Evolutionary conservation across 2,329 filamentous ascomycete species (phyloP).

Genomic region (Thielaviopsis populi): DNA sequence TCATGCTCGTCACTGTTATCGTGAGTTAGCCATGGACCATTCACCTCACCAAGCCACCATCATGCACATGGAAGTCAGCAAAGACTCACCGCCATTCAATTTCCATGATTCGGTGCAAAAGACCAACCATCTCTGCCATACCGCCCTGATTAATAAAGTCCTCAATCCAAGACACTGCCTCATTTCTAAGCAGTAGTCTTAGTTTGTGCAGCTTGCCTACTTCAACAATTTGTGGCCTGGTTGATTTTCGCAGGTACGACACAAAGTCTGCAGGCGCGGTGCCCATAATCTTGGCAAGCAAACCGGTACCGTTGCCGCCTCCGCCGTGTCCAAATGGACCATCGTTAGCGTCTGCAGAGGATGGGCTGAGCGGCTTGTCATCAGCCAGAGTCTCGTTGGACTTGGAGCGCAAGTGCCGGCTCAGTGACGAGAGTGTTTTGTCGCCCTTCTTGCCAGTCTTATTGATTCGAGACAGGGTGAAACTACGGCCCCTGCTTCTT

Average conservation of each 20-base stretch:
- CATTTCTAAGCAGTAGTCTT: constrained; percentile 74
- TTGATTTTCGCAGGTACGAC: constrained; percentile 63
- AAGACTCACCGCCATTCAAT: constrained; percentile 78
- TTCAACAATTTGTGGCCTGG: constrained; percentile 69
- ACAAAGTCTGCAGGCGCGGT: constrained; percentile 74
- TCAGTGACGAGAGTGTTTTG: constrained; percentile 31
- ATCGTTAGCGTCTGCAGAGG: constrained; percentile 5
- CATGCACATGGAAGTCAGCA: not conserved
- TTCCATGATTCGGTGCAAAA: constrained; percentile 83
- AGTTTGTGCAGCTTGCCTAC: constrained; percentile 94
- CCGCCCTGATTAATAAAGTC: constrained; percentile 78
- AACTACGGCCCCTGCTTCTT: constrained; percentile 56
- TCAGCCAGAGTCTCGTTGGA: constrained; percentile 55
- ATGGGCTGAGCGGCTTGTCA: constrained; percentile 35
- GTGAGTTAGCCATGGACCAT: constrained; percentile 17
- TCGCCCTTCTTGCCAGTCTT: constrained; percentile 39
- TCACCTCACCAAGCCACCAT: constrained; percentile 13
- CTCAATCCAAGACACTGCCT: constrained; percentile 92
- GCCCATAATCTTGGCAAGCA: constrained; percentile 54
- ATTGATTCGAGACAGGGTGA: constrained; percentile 50
- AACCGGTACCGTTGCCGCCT: constrained; percentile 36
- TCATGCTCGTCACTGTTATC: constrained; percentile 77
- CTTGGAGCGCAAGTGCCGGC: constrained; percentile 53
- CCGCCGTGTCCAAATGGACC: constrained; percentile 30
- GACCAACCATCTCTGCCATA: constrained; percentile 76